Percentiles rank a stretch among this genome's conserved stretches.
phyloP scores from a whole-genome alignment of 2,329 filamentous ascomycete species.

The Juglanconis oblonga region DNA sequence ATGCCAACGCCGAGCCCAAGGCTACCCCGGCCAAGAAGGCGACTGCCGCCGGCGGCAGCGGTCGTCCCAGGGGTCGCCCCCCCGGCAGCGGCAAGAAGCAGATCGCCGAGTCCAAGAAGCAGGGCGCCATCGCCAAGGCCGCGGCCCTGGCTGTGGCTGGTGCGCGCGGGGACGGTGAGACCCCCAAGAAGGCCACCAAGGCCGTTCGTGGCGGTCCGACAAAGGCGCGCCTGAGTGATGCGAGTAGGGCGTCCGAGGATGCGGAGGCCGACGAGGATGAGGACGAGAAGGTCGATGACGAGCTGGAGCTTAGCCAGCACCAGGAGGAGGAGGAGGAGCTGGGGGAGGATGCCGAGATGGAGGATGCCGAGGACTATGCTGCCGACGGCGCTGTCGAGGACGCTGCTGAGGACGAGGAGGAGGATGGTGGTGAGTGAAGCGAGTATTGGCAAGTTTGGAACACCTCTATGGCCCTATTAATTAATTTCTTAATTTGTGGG shows the following conservation, averaged over 20 bases:
- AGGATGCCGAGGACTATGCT: neutral
- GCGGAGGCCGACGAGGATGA: conserved; percentile 1
- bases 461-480: neutral
- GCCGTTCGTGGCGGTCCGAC: neutral
- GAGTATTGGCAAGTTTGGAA: conserved; percentile 15
- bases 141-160: neutral
- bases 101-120: neutral
- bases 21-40: conserved; percentile 1
- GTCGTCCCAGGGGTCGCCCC: conserved; percentile 12
- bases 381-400: conserved; percentile 4
- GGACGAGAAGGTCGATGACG: conserved; percentile 8
- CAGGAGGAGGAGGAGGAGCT: neutral
- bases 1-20: conserved; percentile 10
- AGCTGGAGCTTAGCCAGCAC: neutral
- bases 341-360: conserved; percentile 10
- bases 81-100: conserved; percentile 12
- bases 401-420: neutral
- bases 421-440: conserved; percentile 17
- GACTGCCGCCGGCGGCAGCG: neutral
- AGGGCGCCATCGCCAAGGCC: neutral
- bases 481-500: neutral
- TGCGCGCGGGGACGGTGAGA: neutral
- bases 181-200: neutral
- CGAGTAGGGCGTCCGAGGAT: neutral
- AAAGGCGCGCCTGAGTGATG: neutral